These are phyloP conservation scores for Dicorynia guianensis DNA, from an alignment of 306 rosid species.

Conservation along the genomic window DNA sequence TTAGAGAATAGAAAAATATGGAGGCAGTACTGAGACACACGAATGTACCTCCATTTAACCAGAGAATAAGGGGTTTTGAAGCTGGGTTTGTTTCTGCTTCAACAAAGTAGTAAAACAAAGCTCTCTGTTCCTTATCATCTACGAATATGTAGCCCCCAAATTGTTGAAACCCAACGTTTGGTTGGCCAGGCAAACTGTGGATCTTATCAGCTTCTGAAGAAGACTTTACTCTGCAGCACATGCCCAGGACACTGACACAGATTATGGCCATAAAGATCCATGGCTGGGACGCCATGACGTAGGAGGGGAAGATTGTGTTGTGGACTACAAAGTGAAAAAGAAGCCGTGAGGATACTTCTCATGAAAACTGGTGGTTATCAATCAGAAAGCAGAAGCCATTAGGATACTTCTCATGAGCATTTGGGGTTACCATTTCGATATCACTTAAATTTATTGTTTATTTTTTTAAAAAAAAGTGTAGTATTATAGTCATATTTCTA, in stretches of 20 bases:
- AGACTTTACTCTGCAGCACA: not conserved
- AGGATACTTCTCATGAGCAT: too few relatives aligned
- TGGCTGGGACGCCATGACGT: slow-evolving; percentile 26
- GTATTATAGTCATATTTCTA: too few relatives aligned
- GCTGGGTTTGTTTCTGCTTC: slow-evolving; percentile 49
- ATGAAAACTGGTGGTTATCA: too few relatives aligned
- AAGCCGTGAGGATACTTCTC: too few relatives aligned
- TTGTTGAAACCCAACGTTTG: slow-evolving; percentile 50
- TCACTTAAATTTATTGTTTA: too few relatives aligned
- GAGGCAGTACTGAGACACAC: not conserved
- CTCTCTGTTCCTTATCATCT: slow-evolving; percentile 42
- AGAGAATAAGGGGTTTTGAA: slow-evolving; percentile 60
- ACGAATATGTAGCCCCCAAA: slow-evolving; percentile 50
- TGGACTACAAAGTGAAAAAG: not conserved
- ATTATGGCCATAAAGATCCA: slow-evolving; percentile 22
- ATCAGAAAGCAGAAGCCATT: too few relatives aligned
- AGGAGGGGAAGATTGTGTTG: not conserved
- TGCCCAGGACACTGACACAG: slow-evolving; percentile 28
- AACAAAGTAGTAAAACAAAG: slow-evolving; percentile 57
- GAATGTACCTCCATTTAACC: slow-evolving; percentile 49
- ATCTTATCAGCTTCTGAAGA: slow-evolving; percentile 32
- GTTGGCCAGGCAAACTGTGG: slow-evolving; percentile 55
- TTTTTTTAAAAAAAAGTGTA: too few relatives aligned
- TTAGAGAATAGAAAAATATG: too few relatives aligned
- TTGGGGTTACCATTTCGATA: too few relatives aligned